These are phyloP conservation scores for Penicillium sp. DNA, from an alignment of 2,329 filamentous ascomycete species.

Conservation along the genomic window DNA sequence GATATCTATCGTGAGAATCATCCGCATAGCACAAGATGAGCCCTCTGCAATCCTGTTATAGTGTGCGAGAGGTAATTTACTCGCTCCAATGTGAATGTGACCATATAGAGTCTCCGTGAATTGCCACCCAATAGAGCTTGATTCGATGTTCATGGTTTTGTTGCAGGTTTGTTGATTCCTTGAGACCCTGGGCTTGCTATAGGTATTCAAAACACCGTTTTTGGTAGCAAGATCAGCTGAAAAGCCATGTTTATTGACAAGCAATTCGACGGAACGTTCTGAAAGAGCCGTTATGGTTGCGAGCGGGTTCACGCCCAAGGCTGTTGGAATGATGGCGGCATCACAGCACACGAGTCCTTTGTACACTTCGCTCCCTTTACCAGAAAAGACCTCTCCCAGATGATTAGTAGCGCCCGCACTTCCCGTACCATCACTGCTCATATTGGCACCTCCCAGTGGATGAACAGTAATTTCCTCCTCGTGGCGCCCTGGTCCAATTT, in stretches of 20 bases:
- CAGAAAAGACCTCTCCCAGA: conserved; percentile 58
- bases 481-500: neutral
- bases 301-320: conserved; percentile 63
- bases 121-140: conserved; percentile 11
- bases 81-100: conserved; percentile 1
- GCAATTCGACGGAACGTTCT: conserved; percentile 59
- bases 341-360: conserved; percentile 62
- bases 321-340: conserved; percentile 59
- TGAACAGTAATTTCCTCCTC: conserved; percentile 30
- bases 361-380: conserved; percentile 52
- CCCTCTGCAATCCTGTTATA: neutral
- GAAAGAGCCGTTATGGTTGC: conserved; percentile 69
- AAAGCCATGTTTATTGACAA: conserved; percentile 44
- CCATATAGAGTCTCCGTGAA: conserved; percentile 18
- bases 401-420: conserved; percentile 61
- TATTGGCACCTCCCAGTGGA: conserved; percentile 53
- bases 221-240: conserved; percentile 39
- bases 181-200: conserved; percentile 2
- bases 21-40: neutral
- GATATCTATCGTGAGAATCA: neutral
- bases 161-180: neutral
- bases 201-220: conserved; percentile 10
- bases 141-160: neutral
- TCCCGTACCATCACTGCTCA: conserved; percentile 60
- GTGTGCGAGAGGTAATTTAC: neutral